Conservation (phyloP, 2,329 filamentous ascomycete species). For the Aspergillus udagawae region DNA sequence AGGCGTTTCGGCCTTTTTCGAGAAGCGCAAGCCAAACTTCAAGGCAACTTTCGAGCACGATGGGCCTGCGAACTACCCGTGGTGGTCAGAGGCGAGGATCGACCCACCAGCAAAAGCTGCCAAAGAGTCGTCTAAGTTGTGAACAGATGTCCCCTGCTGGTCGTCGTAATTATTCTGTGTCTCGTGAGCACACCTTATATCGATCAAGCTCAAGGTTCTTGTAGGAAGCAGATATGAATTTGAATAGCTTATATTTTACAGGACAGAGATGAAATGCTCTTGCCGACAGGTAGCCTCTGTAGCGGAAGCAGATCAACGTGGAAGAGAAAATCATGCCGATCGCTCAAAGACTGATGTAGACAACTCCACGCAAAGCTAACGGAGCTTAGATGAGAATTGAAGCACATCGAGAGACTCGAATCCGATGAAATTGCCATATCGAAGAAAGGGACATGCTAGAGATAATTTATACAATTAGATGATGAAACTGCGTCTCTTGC, state of each 20-base stretch:
- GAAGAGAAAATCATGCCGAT: slow-evolving; percentile 6
- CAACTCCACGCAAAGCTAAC: background rate
- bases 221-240: background rate
- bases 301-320: background rate
- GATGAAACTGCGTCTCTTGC: slow-evolving; percentile 61
- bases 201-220: background rate
- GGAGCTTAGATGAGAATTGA: background rate
- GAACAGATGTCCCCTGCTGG: background rate
- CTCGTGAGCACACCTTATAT: background rate
- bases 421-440: background rate
- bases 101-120: slow-evolving; percentile 17
- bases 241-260: background rate
- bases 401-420: slow-evolving; percentile 3
- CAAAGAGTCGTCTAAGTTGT: slow-evolving; percentile 23
- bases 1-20: slow-evolving; percentile 64
- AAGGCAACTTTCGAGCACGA: slow-evolving; percentile 58
- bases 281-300: background rate
- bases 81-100: slow-evolving; percentile 60
- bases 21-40: slow-evolving; percentile 64
- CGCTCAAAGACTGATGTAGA: slow-evolving; percentile 7
- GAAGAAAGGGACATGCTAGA: background rate
- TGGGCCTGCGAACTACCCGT: slow-evolving; percentile 59
- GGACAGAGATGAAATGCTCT: background rate
- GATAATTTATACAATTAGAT: slow-evolving; percentile 14
- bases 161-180: background rate